These are phyloP conservation scores for Bipolaris oryzae DNA, from an alignment of 2,329 filamentous ascomycete genomes.

Conservation along the genomic window DNA sequence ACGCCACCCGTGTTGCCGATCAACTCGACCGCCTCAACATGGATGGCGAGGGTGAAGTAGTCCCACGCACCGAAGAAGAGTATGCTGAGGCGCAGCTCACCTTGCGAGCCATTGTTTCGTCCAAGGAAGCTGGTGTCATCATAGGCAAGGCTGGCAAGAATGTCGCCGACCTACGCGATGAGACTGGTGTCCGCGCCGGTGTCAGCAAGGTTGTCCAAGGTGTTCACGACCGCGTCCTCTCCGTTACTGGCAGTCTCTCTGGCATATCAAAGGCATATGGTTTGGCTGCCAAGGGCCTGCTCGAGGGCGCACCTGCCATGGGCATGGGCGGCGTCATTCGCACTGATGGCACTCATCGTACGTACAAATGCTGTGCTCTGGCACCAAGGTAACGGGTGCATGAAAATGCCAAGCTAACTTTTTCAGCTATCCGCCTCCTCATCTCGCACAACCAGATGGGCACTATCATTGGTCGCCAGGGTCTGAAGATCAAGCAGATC, in stretches of 20 bases:
- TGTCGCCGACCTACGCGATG: slow-evolving; percentile 93
- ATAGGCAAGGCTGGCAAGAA: slow-evolving; percentile 99
- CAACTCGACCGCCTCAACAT: slow-evolving; percentile 51
- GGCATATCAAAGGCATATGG: slow-evolving; percentile 91
- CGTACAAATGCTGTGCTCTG: slow-evolving; percentile 48
- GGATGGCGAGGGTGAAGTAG: slow-evolving; percentile 66
- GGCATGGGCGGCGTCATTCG: slow-evolving; percentile 89
- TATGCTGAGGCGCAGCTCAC: slow-evolving; percentile 93
- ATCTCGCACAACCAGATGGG: slow-evolving; percentile 99
- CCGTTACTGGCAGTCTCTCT: slow-evolving; percentile 88
- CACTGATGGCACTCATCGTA: slow-evolving; percentile 93
- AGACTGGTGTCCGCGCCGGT: slow-evolving; percentile 96
- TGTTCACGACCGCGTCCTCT: slow-evolving; percentile 95
- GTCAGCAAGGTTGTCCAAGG: slow-evolving; percentile 99
- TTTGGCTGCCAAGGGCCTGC: slow-evolving; percentile 85
- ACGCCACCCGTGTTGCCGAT: slow-evolving; percentile 49
- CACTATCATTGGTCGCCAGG: slow-evolving; percentile 95
- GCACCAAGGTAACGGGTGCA: not conserved
- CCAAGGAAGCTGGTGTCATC: slow-evolving; percentile 98
- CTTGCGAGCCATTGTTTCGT: slow-evolving; percentile 95
- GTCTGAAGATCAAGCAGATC: slow-evolving; percentile 99
- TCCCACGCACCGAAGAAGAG: slow-evolving; percentile 94
- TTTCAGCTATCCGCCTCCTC: slow-evolving; percentile 87
- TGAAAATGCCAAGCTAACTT: slow-evolving; percentile 24
- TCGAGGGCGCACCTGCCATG: slow-evolving; percentile 92